Base-by-base conservation (phyloP, 2,329 filamentous ascomycete species). In the Sarocladium kiliense region DNA sequence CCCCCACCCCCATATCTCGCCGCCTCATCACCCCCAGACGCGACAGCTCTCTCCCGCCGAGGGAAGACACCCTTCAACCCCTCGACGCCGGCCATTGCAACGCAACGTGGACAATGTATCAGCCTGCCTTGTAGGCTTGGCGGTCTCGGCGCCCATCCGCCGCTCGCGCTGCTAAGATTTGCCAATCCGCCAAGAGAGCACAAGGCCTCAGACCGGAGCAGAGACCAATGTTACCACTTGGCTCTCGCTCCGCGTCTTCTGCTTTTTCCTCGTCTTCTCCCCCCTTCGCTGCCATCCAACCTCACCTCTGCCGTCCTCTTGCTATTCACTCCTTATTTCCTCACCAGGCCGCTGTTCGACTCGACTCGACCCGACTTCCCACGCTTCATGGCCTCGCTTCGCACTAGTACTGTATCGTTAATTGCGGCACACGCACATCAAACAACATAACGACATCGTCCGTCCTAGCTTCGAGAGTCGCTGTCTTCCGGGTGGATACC, bases 71-170 rank as follows among this genome's bases (percentile, higher is more conserved):
- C 39, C 39, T 44, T 23, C 23, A 16, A 11, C 18, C 14, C 9
- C n/a, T n/a, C 44, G 44, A 47, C 11, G 11, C 25, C 44, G 27
- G 44, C 44, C 7, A 27, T 47, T 14, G 25, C 47, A 51, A 34
- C 27, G 59, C 64, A 59, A 61, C 63, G 62, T 64, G 61, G 64
- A 59, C 63, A 61, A 55, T 63, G 61, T 59, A 63, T 63, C 64
- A 61, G 60, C 41, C 57, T 59, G 57, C 50, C 34, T 53, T 41
- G 36, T 53, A 53, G 64, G 51, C 64, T 65, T 65, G 64, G 64
- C 64, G 59, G 64, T 65, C 64, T 65, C 63, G 64, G 63, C 64
- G 62, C 60, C 59, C 61, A 59, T 62, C 63, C 59, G 60, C 36
- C 34, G 50, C 34, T 53, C 32, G 50, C 34, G 50, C 32, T 65